Base-by-base conservation (phyloP, 257 asterid genomes). In the Jacaranda mimosifolia region DNA sequence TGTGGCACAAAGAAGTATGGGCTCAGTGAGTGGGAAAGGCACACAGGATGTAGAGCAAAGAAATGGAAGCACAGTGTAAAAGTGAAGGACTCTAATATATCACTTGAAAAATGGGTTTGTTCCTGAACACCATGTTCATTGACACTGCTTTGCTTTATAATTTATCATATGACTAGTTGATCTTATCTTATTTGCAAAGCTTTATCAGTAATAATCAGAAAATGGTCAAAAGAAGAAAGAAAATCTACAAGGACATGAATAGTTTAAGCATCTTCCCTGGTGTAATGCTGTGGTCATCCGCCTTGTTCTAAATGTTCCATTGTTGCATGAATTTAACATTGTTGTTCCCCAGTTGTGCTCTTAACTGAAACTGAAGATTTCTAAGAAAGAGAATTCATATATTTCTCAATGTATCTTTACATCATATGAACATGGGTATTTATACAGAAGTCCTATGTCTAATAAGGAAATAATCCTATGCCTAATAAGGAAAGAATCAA, bases 21-120 rank as follows among this genome's bases (percentile, higher is more conserved):
- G 70, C 97, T 90, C 72, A 78, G 89, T 84, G 96, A 91, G 87
- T 96, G 99, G 99, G 99, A 96, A 79, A 83, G 88, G 14, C 99
- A 96, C 84, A 93, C 98, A 35, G 99, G 99, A 49, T 91, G 91
- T 79, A 86, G 98, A 85, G 98, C 99, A 9, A 96, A 96, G 83
- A 96, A 96, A 79, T 96, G 99, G 99, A 96, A 96, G 88, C 87
- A 81, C 80, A 96, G 98, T 77, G 94, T 96, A 65, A 96, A 88
- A 91, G 87, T 93, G 84, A 93, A 91, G 86, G 94, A 79, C 72
- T 76, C 85, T 40, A 87, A 76, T 83, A 40, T 84, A 76, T 81
- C 96, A 39, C 93, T 96, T 72, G 95, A 89, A 78, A 89, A 91
- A 88, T 96, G 98, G 99, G 99, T 93, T 72, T 57, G 98, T 81